Percentiles rank a stretch among this genome's conserved stretches.
These are phyloP conservation scores for Hypoxylon sp. DNA, from an alignment of 2,329 filamentous ascomycete genomes.

Conservation along the genomic window DNA sequence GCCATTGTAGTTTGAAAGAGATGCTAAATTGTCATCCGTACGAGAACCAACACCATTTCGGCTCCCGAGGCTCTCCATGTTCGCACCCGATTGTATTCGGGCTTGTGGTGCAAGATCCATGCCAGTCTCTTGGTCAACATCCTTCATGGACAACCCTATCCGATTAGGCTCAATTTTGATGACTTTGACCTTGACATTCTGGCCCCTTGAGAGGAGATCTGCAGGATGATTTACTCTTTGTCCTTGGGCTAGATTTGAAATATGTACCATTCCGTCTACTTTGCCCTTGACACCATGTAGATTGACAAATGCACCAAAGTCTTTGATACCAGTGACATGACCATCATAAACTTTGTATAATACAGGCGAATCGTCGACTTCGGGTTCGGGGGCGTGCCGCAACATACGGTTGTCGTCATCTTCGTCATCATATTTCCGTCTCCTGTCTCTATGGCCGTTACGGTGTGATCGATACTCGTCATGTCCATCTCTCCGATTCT, in stretches of 20 bases:
- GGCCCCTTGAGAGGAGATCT: conserved; percentile 84
- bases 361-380: conserved; percentile 85
- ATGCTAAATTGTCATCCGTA: conserved; percentile 66
- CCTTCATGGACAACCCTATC: conserved; percentile 95
- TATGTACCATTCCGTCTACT: conserved; percentile 92
- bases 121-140: conserved; percentile 92
- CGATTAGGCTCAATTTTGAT: conserved; percentile 85
- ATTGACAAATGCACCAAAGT: conserved; percentile 96
- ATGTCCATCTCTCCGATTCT: conserved; percentile 63
- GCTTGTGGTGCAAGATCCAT: conserved; percentile 84
- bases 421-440: conserved; percentile 60
- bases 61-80: conserved; percentile 82
- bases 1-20: conserved; percentile 73
- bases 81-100: conserved; percentile 88
- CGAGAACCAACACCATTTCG: conserved; percentile 66
- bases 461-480: conserved; percentile 74
- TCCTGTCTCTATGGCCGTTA: conserved; percentile 56
- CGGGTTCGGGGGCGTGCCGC: conserved; percentile 75
- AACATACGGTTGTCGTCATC: conserved; percentile 72
- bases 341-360: conserved; percentile 92
- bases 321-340: conserved; percentile 90
- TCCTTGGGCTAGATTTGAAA: conserved; percentile 88
- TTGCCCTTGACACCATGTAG: conserved; percentile 88
- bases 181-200: conserved; percentile 93
- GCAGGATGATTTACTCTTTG: conserved; percentile 92